These are phyloP conservation scores for Rhizophagus clarus DNA, from an alignment of 192 early-diverging fungal species.

Conservation along the genomic window DNA sequence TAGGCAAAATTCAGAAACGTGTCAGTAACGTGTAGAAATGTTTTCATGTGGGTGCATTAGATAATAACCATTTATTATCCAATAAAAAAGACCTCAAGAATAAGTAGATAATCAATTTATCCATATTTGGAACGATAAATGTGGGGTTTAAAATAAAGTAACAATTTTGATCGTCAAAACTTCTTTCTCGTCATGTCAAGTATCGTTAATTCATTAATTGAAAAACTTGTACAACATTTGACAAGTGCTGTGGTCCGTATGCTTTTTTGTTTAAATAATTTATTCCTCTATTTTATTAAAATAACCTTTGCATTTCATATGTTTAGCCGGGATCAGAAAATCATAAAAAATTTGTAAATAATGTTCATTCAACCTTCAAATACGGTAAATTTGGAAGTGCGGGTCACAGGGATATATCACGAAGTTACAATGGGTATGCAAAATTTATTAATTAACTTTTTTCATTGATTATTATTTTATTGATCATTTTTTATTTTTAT, in stretches of 20 bases:
- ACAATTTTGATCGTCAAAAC: background rate
- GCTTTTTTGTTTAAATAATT: background rate
- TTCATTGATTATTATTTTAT: background rate
- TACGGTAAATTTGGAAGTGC: constrained; percentile 22
- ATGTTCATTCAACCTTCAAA: background rate
- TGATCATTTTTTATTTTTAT: background rate
- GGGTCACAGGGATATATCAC: background rate
- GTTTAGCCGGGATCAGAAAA: background rate
- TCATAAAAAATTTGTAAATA: constrained; percentile 10
- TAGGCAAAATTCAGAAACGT: too few species aligned
- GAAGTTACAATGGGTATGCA: constrained; percentile 12
- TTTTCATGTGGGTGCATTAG: too few species aligned
- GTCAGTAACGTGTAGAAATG: too few species aligned
- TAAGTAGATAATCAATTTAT: background rate
- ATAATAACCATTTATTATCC: too few species aligned
- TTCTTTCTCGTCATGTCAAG: background rate
- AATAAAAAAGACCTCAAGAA: too few species aligned
- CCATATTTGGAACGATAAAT: background rate
- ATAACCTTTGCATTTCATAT: background rate
- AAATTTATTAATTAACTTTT: background rate
- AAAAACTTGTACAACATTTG: constrained; percentile 8
- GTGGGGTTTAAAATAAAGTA: background rate
- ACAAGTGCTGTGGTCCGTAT: background rate
- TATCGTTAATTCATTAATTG: background rate
- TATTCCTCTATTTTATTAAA: background rate